These are phyloP conservation scores for Eimeria falciformis DNA, from an alignment of 169 alveolate species.

Conservation along the genomic window DNA sequence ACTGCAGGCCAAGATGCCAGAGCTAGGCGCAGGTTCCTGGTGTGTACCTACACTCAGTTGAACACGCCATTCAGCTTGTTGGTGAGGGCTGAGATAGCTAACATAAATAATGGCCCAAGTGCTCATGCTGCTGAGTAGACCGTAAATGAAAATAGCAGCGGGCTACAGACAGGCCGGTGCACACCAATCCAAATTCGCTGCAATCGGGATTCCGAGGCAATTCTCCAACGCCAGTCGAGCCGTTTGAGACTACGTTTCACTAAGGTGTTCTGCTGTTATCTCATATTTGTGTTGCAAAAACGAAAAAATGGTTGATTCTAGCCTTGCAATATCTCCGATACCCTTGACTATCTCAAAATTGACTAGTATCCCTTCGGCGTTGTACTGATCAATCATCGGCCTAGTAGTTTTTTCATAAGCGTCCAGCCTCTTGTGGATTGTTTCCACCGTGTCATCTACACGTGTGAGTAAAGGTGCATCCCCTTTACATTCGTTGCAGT, in stretches of 20 bases:
- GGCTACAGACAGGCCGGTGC: no score
- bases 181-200: no score
- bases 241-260: background rate
- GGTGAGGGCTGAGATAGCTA: no score
- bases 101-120: no score
- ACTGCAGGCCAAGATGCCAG: background rate
- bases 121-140: no score
- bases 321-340: constrained; percentile 29
- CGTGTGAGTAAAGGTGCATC: constrained; percentile 37
- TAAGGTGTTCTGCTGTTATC: background rate
- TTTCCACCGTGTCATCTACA: constrained; percentile 68
- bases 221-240: no score
- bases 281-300: background rate
- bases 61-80: no score
- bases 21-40: background rate
- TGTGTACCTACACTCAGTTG: background rate
- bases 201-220: no score
- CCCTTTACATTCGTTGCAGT: constrained; percentile 54
- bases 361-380: constrained; percentile 21
- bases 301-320: background rate
- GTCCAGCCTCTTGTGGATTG: constrained; percentile 50
- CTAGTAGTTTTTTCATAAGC: constrained; percentile 7
- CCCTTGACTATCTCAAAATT: constrained; percentile 68
- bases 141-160: no score
- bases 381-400: constrained; percentile 65